Conservation (phyloP, 73 alveolate genomes). For the Uronychia binucleata region DNA sequence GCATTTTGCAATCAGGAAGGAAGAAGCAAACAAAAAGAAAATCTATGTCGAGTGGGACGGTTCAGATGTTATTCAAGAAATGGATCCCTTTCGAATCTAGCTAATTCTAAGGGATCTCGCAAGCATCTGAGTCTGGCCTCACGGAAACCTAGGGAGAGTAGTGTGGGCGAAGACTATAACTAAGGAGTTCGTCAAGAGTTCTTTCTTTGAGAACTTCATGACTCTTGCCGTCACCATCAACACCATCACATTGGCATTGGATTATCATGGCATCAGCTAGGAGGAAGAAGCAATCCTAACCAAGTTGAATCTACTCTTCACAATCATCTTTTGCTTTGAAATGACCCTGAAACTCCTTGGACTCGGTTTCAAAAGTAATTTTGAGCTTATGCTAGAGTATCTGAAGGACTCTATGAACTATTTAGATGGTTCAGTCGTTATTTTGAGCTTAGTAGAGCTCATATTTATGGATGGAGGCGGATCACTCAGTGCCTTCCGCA, state of each 20-base stretch:
- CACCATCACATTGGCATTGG: constrained; percentile 88
- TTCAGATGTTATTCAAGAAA: constrained; percentile 3
- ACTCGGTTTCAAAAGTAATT: constrained; percentile 71
- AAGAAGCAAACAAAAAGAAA: not conserved
- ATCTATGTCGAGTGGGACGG: constrained; percentile 28
- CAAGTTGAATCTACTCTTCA: constrained; percentile 79
- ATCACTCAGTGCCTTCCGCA: constrained; percentile 81
- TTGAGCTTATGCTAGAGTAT: constrained; percentile 63
- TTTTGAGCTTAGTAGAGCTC: constrained; percentile 88
- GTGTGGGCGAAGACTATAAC: constrained; percentile 4
- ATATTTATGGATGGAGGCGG: constrained; percentile 76
- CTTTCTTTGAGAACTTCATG: constrained; percentile 60
- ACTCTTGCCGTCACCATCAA: constrained; percentile 81
- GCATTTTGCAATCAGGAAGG: not conserved
- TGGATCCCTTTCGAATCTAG: constrained; percentile 34
- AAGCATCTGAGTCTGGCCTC: constrained; percentile 38
- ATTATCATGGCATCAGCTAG: constrained; percentile 79
- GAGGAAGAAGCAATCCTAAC: constrained; percentile 58
- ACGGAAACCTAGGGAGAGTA: constrained; percentile 14
- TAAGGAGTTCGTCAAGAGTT: constrained; percentile 8
- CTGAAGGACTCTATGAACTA: constrained; percentile 92
- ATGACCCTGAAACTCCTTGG: constrained; percentile 92
- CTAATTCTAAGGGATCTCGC: constrained; percentile 15
- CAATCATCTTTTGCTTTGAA: constrained; percentile 90
- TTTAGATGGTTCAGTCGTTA: constrained; percentile 91